A percentile compares a stretch with the other conserved stretches of the same genome.
These are phyloP conservation scores for Xylaria digitata DNA, from an alignment of 2,329 filamentous ascomycete species.

Conservation along the genomic window DNA sequence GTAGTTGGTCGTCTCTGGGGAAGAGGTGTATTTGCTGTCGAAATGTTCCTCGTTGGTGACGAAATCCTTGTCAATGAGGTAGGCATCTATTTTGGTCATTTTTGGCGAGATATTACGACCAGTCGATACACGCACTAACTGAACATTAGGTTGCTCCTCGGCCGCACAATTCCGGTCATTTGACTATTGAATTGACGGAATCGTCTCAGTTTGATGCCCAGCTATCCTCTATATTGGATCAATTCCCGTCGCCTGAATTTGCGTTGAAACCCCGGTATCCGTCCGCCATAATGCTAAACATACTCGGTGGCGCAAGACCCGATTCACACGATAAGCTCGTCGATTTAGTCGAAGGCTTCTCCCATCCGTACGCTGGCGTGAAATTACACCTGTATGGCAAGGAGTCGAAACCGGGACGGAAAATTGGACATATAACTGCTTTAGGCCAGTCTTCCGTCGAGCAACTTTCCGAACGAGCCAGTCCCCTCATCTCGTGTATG, in stretches of 20 bases:
- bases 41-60: conserved; percentile 90
- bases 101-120: background rate
- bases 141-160: conserved; percentile 43
- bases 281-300: conserved; percentile 82
- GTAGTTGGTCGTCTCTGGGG: conserved; percentile 85
- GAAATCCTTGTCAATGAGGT: conserved; percentile 81
- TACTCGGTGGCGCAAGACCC: conserved; percentile 75
- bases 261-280: conserved; percentile 68
- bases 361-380: conserved; percentile 60
- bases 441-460: conserved; percentile 75
- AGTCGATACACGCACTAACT: conserved; percentile 10
- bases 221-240: conserved; percentile 81
- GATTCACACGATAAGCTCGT: conserved; percentile 69
- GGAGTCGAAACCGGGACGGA: conserved; percentile 84
- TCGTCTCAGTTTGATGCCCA: conserved; percentile 94
- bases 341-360: conserved; percentile 58
- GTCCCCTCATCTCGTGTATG: conserved; percentile 75
- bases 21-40: conserved; percentile 93
- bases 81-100: background rate
- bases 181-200: conserved; percentile 90
- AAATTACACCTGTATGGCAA: conserved; percentile 93
- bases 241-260: conserved; percentile 65
- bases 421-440: conserved; percentile 94
- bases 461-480: conserved; percentile 68
- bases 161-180: conserved; percentile 90